phyloP scores from a whole-genome alignment of 208 protist genomes.

The Trypanosoma platydactyli region DNA sequence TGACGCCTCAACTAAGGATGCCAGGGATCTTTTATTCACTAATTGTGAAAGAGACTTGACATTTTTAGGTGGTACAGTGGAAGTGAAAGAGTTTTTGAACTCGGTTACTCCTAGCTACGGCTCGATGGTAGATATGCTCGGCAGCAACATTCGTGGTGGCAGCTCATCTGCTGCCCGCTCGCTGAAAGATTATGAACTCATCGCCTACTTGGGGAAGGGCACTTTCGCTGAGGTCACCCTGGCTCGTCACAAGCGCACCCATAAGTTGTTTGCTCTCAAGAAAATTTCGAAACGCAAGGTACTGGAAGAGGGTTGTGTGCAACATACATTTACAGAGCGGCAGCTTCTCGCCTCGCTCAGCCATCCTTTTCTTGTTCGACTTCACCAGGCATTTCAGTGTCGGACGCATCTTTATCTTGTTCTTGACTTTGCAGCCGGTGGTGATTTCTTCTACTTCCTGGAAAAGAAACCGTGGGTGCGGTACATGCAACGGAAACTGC shows the following conservation, averaged over 20 bases:
- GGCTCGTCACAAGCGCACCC: constrained; percentile 61
- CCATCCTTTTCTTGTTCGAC: constrained; percentile 80
- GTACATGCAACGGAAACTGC: constrained; percentile 50
- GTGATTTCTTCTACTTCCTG: constrained; percentile 80
- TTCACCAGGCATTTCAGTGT: constrained; percentile 86
- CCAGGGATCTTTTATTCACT: no score
- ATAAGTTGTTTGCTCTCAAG: constrained; percentile 81
- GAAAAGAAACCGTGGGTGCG: constrained; percentile 64
- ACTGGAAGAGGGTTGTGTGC: constrained; percentile 71
- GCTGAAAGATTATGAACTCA: constrained; percentile 81
- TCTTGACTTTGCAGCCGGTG: constrained; percentile 83
- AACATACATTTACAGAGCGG: constrained; percentile 86
- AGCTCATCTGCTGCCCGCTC: constrained; percentile 68
- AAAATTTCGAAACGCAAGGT: constrained; percentile 88
- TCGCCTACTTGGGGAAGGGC: constrained; percentile 82
- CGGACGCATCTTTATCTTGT: constrained; percentile 82
- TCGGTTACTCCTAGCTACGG: no score
- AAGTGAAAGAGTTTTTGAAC: neutral
- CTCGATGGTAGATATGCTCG: no score
- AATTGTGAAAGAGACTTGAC: no score
- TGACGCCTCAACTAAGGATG: no score
- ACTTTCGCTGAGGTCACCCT: constrained; percentile 89
- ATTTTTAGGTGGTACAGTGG: neutral
- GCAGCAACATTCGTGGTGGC: neutral
- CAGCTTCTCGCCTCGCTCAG: constrained; percentile 73